Percentiles rank a stretch among this genome's conserved stretches.
Evolutionary conservation across 2,329 filamentous ascomycete species (phyloP).

Genomic region (Cryphonectria naterciae): DNA sequence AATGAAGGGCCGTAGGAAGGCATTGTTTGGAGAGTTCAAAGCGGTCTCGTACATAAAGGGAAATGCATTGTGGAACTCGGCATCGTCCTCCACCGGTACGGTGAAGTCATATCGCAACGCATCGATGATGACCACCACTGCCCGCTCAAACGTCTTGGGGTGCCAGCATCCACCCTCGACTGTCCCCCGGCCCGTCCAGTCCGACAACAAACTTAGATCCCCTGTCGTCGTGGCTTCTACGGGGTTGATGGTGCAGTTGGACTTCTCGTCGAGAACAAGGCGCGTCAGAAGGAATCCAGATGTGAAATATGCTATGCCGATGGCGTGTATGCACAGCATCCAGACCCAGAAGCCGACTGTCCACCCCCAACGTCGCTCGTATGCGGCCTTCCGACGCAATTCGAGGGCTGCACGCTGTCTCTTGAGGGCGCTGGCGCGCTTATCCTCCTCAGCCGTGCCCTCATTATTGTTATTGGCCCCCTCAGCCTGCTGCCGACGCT

Average conservation of each 20-base stretch:
- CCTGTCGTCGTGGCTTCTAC: constrained; percentile 54
- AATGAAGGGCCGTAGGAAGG: constrained; percentile 92
- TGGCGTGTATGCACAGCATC: constrained; percentile 73
- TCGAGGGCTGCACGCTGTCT: constrained; percentile 53
- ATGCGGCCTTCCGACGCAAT: constrained; percentile 50
- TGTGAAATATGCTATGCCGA: constrained; percentile 90
- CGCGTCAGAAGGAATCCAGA: constrained; percentile 93
- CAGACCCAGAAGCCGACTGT: constrained; percentile 70
- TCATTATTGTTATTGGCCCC: constrained; percentile 39
- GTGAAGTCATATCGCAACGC: constrained; percentile 97
- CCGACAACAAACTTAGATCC: constrained; percentile 44
- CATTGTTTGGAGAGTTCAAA: constrained; percentile 73
- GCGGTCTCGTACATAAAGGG: constrained; percentile 86
- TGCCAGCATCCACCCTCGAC: constrained; percentile 86
- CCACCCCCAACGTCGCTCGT: constrained; percentile 60
- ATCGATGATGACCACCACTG: constrained; percentile 88
- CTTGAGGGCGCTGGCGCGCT: constrained; percentile 46
- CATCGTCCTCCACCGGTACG: constrained; percentile 68
- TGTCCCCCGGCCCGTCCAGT: constrained; percentile 48
- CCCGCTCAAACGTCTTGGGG: constrained; percentile 89
- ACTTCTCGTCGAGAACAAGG: constrained; percentile 76
- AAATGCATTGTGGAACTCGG: constrained; percentile 81
- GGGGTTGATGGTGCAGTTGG: constrained; percentile 61
- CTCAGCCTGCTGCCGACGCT: constrained; percentile 51
- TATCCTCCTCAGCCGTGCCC: constrained; percentile 34